These are phyloP conservation scores for Orychophragmus violaceus DNA, from an alignment of 345 rosid species.

Conservation along the genomic window DNA sequence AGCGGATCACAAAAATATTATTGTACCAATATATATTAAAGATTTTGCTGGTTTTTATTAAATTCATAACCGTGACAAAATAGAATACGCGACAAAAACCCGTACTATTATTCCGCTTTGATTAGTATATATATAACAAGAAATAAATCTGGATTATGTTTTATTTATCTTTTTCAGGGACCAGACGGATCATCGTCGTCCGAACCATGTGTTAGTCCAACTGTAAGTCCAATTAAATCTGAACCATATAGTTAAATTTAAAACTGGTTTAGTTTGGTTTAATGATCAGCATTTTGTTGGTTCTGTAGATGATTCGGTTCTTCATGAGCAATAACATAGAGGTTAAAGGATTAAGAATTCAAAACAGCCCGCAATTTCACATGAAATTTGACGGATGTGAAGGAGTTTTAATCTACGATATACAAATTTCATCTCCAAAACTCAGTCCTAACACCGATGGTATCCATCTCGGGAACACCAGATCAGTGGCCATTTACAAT, in stretches of 20 bases:
- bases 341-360: conserved; percentile 58
- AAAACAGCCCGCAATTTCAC: conserved; percentile 93
- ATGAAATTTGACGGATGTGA: conserved; percentile 95
- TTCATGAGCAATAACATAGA: conserved; percentile 90
- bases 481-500: conserved; percentile 69
- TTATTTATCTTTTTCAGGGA: no score
- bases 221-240: conserved; percentile 42
- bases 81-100: not conserved
- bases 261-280: not conserved
- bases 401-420: conserved; percentile 58
- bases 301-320: conserved; percentile 70
- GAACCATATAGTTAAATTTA: not conserved
- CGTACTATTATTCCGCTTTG: conserved; percentile 9
- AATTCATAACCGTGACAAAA: not conserved
- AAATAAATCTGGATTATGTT: no score
- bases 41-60: no score
- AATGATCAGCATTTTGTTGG: not conserved
- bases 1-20: no score
- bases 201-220: conserved; percentile 84
- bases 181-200: conserved; percentile 49
- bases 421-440: conserved; percentile 77
- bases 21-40: no score
- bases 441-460: conserved; percentile 97
- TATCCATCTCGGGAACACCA: conserved; percentile 77
- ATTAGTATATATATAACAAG: no score